Base-by-base conservation (phyloP, 2,329 filamentous ascomycete genomes). In the Tolypocladium album region DNA sequence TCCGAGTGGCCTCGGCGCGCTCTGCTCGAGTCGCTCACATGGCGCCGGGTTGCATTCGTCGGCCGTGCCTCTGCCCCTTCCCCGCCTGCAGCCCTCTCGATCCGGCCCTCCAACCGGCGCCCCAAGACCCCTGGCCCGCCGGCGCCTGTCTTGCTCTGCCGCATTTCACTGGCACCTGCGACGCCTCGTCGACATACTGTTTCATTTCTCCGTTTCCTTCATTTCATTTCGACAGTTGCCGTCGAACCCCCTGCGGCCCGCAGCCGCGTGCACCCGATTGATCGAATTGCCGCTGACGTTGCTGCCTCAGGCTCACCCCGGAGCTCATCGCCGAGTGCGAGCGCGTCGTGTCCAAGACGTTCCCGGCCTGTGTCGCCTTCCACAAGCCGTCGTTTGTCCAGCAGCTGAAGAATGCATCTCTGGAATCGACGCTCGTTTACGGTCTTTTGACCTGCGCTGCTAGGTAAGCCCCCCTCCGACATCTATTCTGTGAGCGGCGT, bases 381-480 rank as follows among this genome's bases (percentile, higher is more conserved):
- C 82, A 85, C 74, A 85, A 84, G 73, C 82, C 82, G 9, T 82
- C 82, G 2, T 85, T 85, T 70, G 70, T 85, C 40, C 81, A 83
- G 71, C 82, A 84, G 68, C 76, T 85, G 57, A 85, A 84, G 74
- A 82, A 76, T 65, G 78, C 75, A 27, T 76, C 77, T 2, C 76
- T 85, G 40, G 82, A 85, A 61, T 74, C 78, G 38, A 81, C 80
- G 56, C 80, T 85, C 64, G 76, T 84, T 59, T 83, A 84, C 63
- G 82, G 82, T 17, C 77, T 85, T 40, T 73, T 85, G 65, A 82
- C 81, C 56, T 82, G 78, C 56, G 82, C 81, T 61, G 80, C 82
- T 63, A 75, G 82, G 82, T 85, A 81, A 71, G 81, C 71, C 56
- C 36, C 59, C 64, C 34, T 11, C 59, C 55, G 55, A 55, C 63